Percentiles rank a stretch among this genome's conserved stretches.
Conservation (phyloP, 805 yeast species). For the Sungouiella blattae region DNA sequence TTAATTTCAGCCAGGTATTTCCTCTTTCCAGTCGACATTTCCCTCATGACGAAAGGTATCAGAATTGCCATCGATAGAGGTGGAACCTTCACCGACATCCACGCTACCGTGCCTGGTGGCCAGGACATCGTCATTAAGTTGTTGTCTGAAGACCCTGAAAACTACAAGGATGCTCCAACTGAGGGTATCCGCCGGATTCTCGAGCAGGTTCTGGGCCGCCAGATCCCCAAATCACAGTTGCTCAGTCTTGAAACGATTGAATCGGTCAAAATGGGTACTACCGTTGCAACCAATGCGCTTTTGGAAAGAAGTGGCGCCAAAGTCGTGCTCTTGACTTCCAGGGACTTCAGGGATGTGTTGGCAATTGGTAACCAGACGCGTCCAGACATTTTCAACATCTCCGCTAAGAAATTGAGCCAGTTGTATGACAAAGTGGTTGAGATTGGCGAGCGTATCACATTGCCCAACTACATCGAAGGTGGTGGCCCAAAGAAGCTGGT, state of each 20-base stretch:
- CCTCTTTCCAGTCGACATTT: background rate
- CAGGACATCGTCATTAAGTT: conserved; percentile 42
- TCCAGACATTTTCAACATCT: conserved; percentile 79
- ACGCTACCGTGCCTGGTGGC: background rate
- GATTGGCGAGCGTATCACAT: conserved; percentile 82
- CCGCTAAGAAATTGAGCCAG: conserved; percentile 66
- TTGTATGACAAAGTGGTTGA: conserved; percentile 58
- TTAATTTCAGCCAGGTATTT: too few relatives aligned
- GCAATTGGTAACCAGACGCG: conserved; percentile 85
- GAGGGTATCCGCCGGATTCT: conserved; percentile 84
- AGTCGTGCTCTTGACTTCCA: conserved; percentile 79
- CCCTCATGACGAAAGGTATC: background rate
- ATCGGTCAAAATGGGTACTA: conserved; percentile 1
- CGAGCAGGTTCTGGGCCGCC: background rate
- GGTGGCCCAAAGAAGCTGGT: conserved; percentile 35
- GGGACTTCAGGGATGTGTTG: conserved; percentile 79
- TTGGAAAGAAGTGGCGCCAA: conserved; percentile 86
- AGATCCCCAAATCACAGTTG: background rate
- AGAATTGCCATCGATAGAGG: conserved; percentile 2
- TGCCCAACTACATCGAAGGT: conserved; percentile 71
- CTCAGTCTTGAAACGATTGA: background rate
- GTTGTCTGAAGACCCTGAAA: conserved; percentile 82
- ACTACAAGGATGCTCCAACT: conserved; percentile 86
- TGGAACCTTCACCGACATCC: conserved; percentile 1
- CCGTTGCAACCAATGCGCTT: conserved; percentile 78